Evolutionary conservation across 2,329 filamentous ascomycete genomes (phyloP).

Genomic region (Diatrype stigma): DNA sequence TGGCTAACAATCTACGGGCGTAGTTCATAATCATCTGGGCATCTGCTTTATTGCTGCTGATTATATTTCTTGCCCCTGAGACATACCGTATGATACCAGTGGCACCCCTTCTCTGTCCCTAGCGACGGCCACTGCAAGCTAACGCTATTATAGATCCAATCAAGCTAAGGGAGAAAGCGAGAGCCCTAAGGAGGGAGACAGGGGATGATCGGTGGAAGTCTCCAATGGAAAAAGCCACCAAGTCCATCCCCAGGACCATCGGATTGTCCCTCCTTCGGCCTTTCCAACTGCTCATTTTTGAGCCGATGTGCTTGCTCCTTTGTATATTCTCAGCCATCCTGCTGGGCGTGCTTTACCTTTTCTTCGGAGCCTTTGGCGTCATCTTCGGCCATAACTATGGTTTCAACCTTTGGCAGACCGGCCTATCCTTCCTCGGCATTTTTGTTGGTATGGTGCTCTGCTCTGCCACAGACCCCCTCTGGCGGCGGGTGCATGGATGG

Average conservation of each 20-base stretch:
- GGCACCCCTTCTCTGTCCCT: conserved; percentile 7
- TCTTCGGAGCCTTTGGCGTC: conserved; percentile 82
- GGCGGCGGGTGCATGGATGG: conserved; percentile 54
- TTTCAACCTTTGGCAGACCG: conserved; percentile 74
- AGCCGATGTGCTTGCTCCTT: conserved; percentile 81
- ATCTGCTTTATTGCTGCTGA: conserved; percentile 56
- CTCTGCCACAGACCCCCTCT: conserved; percentile 61
- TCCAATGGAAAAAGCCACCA: conserved; percentile 68
- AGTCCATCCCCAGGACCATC: conserved; percentile 62
- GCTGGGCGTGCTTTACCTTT: conserved; percentile 84
- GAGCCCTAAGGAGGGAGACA: conserved; percentile 64
- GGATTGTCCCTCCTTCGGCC: conserved; percentile 60
- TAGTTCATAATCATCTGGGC: conserved; percentile 74
- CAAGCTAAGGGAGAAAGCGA: conserved; percentile 69
- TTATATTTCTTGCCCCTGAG: conserved; percentile 75
- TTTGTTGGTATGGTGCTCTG: conserved; percentile 63
- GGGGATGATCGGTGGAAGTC: conserved; percentile 74
- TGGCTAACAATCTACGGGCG: conserved; percentile 7
- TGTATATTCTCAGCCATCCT: conserved; percentile 80
- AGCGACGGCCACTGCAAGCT: not conserved
- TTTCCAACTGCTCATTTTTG: conserved; percentile 72
- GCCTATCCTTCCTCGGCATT: conserved; percentile 72
- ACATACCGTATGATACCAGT: conserved; percentile 65
- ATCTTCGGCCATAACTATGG: conserved; percentile 72
- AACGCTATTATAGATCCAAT: conserved; percentile 49